Conservation (phyloP, 345 rosid species). For the Dipteronia sinensis region DNA sequence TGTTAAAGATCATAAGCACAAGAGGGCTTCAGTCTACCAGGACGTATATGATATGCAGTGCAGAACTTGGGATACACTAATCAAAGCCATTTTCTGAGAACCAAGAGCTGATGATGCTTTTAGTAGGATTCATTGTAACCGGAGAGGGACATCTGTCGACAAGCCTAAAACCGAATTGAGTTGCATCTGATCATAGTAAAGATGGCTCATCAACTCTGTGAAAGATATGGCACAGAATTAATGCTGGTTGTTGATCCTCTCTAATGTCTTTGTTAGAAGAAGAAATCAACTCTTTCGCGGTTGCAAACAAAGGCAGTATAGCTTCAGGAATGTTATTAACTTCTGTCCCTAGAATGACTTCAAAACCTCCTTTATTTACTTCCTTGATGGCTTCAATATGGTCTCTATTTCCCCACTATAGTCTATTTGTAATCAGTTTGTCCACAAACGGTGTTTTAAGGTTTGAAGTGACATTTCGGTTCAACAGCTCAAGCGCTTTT, state of each 20-base stretch:
- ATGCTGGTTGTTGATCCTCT: conserved; percentile 40
- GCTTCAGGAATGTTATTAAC: conserved; percentile 74
- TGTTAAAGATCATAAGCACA: too few relatives aligned
- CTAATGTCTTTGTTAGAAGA: conserved; percentile 19
- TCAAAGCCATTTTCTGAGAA: conserved; percentile 38
- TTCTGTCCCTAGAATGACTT: conserved; percentile 84
- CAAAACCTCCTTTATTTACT: conserved; percentile 50
- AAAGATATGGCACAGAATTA: conserved; percentile 75
- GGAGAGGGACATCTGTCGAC: conserved; percentile 63
- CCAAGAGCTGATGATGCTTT: conserved; percentile 57
- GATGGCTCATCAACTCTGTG: conserved; percentile 79
- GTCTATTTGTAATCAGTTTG: conserved; percentile 53
- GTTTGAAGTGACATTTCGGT: conserved; percentile 57
- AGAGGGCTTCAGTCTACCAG: conserved; percentile 29
- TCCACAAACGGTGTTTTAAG: conserved; percentile 39
- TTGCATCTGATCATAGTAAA: conserved; percentile 64
- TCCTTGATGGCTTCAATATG: conserved; percentile 57
- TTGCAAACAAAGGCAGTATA: conserved; percentile 63
- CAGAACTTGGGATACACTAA: conserved; percentile 48
- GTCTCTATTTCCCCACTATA: conserved; percentile 75
- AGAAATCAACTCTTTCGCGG: conserved; percentile 67
- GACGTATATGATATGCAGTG: conserved; percentile 75
- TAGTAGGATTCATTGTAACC: conserved; percentile 29
- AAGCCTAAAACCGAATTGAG: conserved; percentile 61
- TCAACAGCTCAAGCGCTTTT: conserved; percentile 60